phyloP scores from a whole-genome alignment of 2,329 filamentous ascomycete species.

The Monosporascus sp. region DNA sequence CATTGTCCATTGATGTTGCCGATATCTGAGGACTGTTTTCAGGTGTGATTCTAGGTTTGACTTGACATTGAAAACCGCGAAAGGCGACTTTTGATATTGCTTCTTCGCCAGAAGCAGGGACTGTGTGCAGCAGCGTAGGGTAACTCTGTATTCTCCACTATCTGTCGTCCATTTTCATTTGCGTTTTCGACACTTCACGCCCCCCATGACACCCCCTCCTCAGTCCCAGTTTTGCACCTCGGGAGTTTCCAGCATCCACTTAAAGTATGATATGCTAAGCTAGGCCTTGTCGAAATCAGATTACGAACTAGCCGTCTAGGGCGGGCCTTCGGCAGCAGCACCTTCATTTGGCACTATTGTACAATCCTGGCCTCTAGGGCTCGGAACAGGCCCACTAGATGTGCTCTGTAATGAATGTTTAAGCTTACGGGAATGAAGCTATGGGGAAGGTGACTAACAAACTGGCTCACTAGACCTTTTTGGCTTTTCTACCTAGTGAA shows the following conservation, averaged over 20 bases:
- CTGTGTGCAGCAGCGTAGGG: background rate
- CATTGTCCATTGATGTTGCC: slow-evolving; percentile 6
- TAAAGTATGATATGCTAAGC: background rate
- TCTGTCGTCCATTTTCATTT: slow-evolving; percentile 8
- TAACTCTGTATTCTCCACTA: background rate
- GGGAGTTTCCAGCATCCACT: slow-evolving; percentile 24
- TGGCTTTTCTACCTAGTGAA: background rate
- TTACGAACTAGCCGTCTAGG: slow-evolving; percentile 15
- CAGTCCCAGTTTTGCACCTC: slow-evolving; percentile 19
- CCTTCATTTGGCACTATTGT: background rate
- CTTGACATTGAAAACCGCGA: background rate
- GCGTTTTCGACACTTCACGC: slow-evolving; percentile 11
- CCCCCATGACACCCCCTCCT: slow-evolving; percentile 9
- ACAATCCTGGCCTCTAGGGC: background rate
- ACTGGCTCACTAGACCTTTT: background rate
- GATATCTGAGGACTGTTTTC: background rate
- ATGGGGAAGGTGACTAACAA: no score
- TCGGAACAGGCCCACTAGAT: no score
- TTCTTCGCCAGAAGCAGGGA: background rate
- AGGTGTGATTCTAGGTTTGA: background rate
- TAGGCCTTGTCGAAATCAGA: slow-evolving; percentile 12
- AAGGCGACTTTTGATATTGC: background rate
- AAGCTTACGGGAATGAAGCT: no score
- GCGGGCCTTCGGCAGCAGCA: background rate
- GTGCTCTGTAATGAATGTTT: no score